phyloP scores from a whole-genome alignment of 2,329 filamentous ascomycete species.

The Tolypocladium endophyticum region DNA sequence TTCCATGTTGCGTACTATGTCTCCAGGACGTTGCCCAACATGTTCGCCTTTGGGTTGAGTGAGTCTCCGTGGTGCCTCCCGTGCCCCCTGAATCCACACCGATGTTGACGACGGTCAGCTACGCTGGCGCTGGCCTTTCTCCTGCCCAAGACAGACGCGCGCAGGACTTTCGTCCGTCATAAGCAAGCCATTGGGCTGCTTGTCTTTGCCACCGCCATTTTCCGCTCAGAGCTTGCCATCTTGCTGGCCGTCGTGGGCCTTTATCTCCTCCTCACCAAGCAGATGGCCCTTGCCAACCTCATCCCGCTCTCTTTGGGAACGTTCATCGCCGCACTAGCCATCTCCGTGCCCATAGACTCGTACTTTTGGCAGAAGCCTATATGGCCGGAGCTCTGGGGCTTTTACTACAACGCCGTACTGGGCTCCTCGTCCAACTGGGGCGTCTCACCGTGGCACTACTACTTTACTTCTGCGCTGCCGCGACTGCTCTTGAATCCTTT shows the following conservation, averaged over 20 bases:
- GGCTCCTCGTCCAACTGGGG: slow-evolving; percentile 84
- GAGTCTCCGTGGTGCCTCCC: slow-evolving; percentile 23
- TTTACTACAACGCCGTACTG: slow-evolving; percentile 82
- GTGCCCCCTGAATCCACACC: not conserved
- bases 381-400: slow-evolving; percentile 86
- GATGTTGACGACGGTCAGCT: slow-evolving; percentile 29
- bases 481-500: slow-evolving; percentile 76
- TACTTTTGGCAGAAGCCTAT: slow-evolving; percentile 84
- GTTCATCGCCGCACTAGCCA: slow-evolving; percentile 51
- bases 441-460: slow-evolving; percentile 74
- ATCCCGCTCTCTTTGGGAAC: slow-evolving; percentile 57
- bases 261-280: slow-evolving; percentile 48
- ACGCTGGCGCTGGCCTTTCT: slow-evolving; percentile 50
- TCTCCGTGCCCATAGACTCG: slow-evolving; percentile 72
- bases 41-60: slow-evolving; percentile 88
- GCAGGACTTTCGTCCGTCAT: slow-evolving; percentile 30
- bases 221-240: slow-evolving; percentile 81
- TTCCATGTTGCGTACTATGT: slow-evolving; percentile 94
- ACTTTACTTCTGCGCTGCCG: slow-evolving; percentile 72
- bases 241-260: slow-evolving; percentile 60
- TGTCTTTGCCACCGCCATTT: slow-evolving; percentile 71
- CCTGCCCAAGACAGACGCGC: slow-evolving; percentile 20
- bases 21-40: slow-evolving; percentile 85
- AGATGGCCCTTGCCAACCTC: slow-evolving; percentile 44
- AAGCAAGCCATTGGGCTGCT: slow-evolving; percentile 62